These are phyloP conservation scores for Novymonas esmeraldas DNA, from an alignment of 208 protist species.

Conservation along the genomic window DNA sequence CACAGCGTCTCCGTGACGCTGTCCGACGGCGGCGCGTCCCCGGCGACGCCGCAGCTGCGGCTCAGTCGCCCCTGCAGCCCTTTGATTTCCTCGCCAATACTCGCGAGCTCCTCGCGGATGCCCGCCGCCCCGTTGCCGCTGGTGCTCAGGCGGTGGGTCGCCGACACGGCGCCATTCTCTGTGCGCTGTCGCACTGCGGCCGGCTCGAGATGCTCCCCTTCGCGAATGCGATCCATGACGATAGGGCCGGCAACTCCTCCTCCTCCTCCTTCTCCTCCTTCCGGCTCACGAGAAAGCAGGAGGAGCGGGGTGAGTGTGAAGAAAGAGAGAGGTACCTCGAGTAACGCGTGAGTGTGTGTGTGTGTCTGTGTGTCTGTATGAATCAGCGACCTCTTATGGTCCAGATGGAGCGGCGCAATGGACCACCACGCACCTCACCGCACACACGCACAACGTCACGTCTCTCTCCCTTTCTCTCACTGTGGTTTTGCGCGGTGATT, in stretches of 20 bases:
- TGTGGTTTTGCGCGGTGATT: too few relatives aligned
- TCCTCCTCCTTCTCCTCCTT: too few relatives aligned
- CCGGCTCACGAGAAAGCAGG: neutral
- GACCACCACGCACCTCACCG: too few relatives aligned
- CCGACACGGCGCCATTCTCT: neutral
- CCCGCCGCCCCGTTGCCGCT: neutral
- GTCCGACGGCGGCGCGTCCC: neutral
- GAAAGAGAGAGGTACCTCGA: neutral
- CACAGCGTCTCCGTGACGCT: slow-evolving; percentile 37
- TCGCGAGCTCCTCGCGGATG: slow-evolving; percentile 24
- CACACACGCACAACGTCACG: too few relatives aligned
- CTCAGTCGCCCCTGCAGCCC: slow-evolving; percentile 22
- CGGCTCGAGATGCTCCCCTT: slow-evolving; percentile 5
- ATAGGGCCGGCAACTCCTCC: neutral
- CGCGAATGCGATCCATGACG: neutral
- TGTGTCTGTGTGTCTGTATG: neutral
- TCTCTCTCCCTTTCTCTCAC: too few relatives aligned
- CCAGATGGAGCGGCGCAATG: too few relatives aligned
- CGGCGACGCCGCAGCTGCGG: slow-evolving; percentile 6
- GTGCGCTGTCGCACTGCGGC: slow-evolving; percentile 14
- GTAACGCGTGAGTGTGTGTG: too few relatives aligned
- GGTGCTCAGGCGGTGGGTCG: neutral
- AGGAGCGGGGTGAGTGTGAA: neutral
- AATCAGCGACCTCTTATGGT: too few relatives aligned
- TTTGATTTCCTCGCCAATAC: slow-evolving; percentile 33